Percentiles rank a stretch among this genome's conserved stretches.
phyloP scores from a whole-genome alignment of 2,329 filamentous ascomycete genomes.

The Aureobasidium vineae region DNA sequence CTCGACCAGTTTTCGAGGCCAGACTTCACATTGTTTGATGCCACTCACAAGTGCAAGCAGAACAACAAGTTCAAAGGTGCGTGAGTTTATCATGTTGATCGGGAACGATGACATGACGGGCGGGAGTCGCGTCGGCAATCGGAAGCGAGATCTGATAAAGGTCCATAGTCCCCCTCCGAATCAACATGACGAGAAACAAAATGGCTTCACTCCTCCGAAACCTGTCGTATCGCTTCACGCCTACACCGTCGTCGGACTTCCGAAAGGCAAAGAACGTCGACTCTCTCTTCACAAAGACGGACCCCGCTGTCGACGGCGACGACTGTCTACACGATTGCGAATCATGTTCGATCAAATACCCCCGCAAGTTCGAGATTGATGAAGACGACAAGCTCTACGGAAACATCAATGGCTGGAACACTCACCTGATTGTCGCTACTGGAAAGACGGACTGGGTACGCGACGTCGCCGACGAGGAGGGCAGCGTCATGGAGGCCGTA shows the following conservation, averaged over 20 bases:
- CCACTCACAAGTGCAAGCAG: not conserved
- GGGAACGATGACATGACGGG: conserved; percentile 5
- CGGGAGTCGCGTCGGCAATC: conserved; percentile 9
- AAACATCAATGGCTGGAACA: conserved; percentile 79
- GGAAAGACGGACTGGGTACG: conserved; percentile 93
- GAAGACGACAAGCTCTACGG: conserved; percentile 78
- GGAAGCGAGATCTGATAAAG: conserved; percentile 18
- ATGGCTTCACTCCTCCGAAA: conserved; percentile 34
- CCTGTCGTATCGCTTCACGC: conserved; percentile 32
- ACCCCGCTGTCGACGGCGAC: conserved; percentile 76
- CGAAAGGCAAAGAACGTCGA: conserved; percentile 48
- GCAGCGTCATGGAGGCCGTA: conserved; percentile 56
- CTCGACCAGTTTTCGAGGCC: not conserved
- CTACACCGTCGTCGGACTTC: conserved; percentile 44
- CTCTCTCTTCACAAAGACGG: conserved; percentile 70
- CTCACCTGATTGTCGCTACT: conserved; percentile 90
- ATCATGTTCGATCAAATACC: conserved; percentile 75
- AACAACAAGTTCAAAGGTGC: not conserved
- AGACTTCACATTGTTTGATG: not conserved
- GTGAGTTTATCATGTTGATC: not conserved
- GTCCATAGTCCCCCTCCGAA: not conserved
- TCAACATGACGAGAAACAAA: conserved; percentile 23
- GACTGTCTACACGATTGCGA: conserved; percentile 87
- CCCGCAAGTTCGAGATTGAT: conserved; percentile 70
- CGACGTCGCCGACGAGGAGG: conserved; percentile 81